A percentile compares a stretch with the other conserved stretches of the same genome.
phyloP scores from a whole-genome alignment of 768 basidiomycete genomes.

The Boletus vermiculosoides region DNA sequence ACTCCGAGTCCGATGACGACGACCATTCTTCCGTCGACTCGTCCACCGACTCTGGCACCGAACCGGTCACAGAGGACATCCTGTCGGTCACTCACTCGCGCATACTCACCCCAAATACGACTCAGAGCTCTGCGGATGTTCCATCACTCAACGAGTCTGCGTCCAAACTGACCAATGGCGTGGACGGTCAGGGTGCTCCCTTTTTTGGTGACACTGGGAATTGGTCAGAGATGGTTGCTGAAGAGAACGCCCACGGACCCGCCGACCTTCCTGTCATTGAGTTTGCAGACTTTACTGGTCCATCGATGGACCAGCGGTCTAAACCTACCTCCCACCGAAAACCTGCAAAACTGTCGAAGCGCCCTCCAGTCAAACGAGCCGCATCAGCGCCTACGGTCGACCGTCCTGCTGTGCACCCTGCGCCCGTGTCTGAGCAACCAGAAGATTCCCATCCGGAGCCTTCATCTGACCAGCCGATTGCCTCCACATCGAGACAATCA shows the following conservation, averaged over 20 bases:
- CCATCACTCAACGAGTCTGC: slow-evolving; percentile 26
- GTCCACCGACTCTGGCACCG: slow-evolving; percentile 68
- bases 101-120: slow-evolving; percentile 65
- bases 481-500: slow-evolving; percentile 40
- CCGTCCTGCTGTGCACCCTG: slow-evolving; percentile 16
- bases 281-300: slow-evolving; percentile 58
- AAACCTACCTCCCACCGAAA: slow-evolving; percentile 42
- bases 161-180: slow-evolving; percentile 24
- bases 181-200: slow-evolving; percentile 38
- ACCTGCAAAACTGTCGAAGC: slow-evolving; percentile 40
- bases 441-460: slow-evolving; percentile 19
- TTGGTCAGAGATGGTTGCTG: slow-evolving; percentile 87
- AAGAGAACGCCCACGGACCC: slow-evolving; percentile 61
- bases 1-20: slow-evolving; percentile 65
- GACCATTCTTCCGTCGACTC: slow-evolving; percentile 58
- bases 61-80: slow-evolving; percentile 65
- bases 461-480: slow-evolving; percentile 33
- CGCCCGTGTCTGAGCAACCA: slow-evolving; percentile 12
- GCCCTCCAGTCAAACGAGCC: slow-evolving; percentile 35
- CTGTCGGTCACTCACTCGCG: slow-evolving; percentile 48
- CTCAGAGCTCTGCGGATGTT: slow-evolving; percentile 54
- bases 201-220: slow-evolving; percentile 57
- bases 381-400: slow-evolving; percentile 35
- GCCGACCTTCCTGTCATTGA: slow-evolving; percentile 77
- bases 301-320: slow-evolving; percentile 31